These are phyloP conservation scores for Boechera divaricarpa DNA, from an alignment of 345 rosid species.

Conservation along the genomic window DNA sequence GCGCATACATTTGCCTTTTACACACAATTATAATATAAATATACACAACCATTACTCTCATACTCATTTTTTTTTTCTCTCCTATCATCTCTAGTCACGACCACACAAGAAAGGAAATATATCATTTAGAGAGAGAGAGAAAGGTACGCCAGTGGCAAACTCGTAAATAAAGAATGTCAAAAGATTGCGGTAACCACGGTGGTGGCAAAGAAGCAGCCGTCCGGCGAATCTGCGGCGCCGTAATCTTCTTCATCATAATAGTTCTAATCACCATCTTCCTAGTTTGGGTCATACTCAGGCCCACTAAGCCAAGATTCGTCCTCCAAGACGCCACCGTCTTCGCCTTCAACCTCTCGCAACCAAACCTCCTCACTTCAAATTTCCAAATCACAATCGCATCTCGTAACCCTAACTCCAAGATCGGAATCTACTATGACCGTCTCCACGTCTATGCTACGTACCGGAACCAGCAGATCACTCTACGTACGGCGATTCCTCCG, in stretches of 20 bases:
- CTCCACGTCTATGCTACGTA: slow-evolving; percentile 78
- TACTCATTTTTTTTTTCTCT: slow-evolving; percentile 28
- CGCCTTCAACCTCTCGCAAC: slow-evolving; percentile 78
- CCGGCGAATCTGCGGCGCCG: slow-evolving; percentile 39
- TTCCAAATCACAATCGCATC: slow-evolving; percentile 79
- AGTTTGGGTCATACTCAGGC: slow-evolving; percentile 83
- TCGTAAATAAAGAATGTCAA: slow-evolving; percentile 43
- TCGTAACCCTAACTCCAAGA: slow-evolving; percentile 75
- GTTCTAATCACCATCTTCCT: slow-evolving; percentile 64
- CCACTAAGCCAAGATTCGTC: slow-evolving; percentile 74
- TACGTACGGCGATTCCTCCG: slow-evolving; percentile 58
- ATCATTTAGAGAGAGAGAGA: slow-evolving; percentile 21
- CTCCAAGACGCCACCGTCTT: slow-evolving; percentile 94
- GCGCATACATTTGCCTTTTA: slow-evolving; percentile 25
- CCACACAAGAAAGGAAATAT: background rate
- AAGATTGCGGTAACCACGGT: slow-evolving; percentile 51
- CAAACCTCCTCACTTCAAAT: slow-evolving; percentile 75
- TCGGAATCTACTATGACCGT: slow-evolving; percentile 91
- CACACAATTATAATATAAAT: slow-evolving; percentile 28
- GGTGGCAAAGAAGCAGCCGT: slow-evolving; percentile 43
- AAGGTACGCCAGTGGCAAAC: slow-evolving; percentile 32
- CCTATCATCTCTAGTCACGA: slow-evolving; percentile 38
- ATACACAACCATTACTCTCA: slow-evolving; percentile 28
- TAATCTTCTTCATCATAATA: slow-evolving; percentile 61
- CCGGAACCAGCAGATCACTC: slow-evolving; percentile 80